A percentile compares a stretch with the other conserved stretches of the same genome.
Conservation (phyloP, 1,139 yeast species). For the Sugiyamaella novakii region DNA sequence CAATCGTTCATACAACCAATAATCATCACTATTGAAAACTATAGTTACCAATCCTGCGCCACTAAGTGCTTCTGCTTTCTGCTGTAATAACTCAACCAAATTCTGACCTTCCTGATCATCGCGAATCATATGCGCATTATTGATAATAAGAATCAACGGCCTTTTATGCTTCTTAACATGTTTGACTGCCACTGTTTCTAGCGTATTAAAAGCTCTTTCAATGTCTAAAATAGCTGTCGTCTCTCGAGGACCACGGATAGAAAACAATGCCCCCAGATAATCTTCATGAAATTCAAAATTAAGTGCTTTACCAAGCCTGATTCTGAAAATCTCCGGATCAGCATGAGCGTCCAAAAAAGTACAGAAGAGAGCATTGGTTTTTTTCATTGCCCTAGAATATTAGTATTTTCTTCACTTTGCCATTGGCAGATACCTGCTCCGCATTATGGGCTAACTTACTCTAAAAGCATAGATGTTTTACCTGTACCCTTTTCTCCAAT, state of each 20-base stretch:
- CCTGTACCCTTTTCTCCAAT: conserved; percentile 91
- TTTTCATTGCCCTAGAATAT: conserved; percentile 53
- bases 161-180: conserved; percentile 46
- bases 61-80: conserved; percentile 76
- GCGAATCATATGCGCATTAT: conserved; percentile 72
- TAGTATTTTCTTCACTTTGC: neutral
- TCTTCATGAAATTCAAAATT: conserved; percentile 77
- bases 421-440: neutral
- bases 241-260: conserved; percentile 84
- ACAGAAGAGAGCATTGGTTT: conserved; percentile 65
- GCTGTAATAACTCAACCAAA: conserved; percentile 75
- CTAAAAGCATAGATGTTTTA: conserved; percentile 70
- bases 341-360: conserved; percentile 81
- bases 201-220: conserved; percentile 75
- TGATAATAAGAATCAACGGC: conserved; percentile 71
- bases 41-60: conserved; percentile 78
- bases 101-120: conserved; percentile 70
- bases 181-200: conserved; percentile 70
- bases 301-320: conserved; percentile 73
- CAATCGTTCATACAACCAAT: conserved; percentile 81
- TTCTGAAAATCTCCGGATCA: conserved; percentile 80
- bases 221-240: conserved; percentile 81
- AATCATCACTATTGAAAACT: conserved; percentile 79
- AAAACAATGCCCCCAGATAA: conserved; percentile 77
- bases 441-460: conserved; percentile 37